A percentile compares a stretch with the other conserved stretches of the same genome.
Conservation (phyloP, 257 asterid species). For the Oldenlandia corymbosa region DNA sequence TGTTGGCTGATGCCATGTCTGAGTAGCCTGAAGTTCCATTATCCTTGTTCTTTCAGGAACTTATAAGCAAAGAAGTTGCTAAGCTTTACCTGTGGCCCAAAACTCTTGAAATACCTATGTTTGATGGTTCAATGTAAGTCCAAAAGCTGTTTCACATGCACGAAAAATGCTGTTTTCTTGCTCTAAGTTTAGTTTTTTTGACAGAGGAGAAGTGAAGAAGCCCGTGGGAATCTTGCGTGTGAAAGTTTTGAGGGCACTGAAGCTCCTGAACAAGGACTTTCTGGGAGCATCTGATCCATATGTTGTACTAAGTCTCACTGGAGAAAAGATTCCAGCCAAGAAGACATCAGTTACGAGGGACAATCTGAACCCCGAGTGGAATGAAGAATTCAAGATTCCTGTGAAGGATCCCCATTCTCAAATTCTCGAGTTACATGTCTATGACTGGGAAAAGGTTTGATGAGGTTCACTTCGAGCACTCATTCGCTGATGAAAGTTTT, state of each 20-base stretch:
- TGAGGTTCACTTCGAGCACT: not conserved
- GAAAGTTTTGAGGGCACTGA: conserved; percentile 54
- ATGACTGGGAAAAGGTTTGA: conserved; percentile 80
- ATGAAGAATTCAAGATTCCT: conserved; percentile 63
- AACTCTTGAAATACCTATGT: conserved; percentile 50
- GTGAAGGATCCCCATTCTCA: conserved; percentile 73
- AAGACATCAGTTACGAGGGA: conserved; percentile 68
- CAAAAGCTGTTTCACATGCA: not conserved
- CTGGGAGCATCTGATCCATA: conserved; percentile 71
- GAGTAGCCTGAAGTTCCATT: not conserved
- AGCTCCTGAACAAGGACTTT: conserved; percentile 63
- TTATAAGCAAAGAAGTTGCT: conserved; percentile 44
- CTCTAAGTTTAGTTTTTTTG: not conserved
- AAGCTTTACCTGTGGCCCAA: conserved; percentile 74
- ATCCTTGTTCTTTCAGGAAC: conserved; percentile 39
- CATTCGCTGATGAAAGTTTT: not conserved
- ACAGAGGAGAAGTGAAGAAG: conserved; percentile 68
- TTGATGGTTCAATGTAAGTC: conserved; percentile 68
- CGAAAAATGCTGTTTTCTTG: not conserved
- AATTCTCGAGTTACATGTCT: conserved; percentile 51
- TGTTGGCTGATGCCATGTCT: no score
- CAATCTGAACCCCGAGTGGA: conserved; percentile 69
- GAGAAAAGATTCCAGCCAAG: conserved; percentile 54
- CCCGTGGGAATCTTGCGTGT: conserved; percentile 84
- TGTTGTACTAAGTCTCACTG: conserved; percentile 63